These are phyloP conservation scores for Sextonia rubra DNA, from an alignment of 164 flowering plant genomes.

Conservation along the genomic window DNA sequence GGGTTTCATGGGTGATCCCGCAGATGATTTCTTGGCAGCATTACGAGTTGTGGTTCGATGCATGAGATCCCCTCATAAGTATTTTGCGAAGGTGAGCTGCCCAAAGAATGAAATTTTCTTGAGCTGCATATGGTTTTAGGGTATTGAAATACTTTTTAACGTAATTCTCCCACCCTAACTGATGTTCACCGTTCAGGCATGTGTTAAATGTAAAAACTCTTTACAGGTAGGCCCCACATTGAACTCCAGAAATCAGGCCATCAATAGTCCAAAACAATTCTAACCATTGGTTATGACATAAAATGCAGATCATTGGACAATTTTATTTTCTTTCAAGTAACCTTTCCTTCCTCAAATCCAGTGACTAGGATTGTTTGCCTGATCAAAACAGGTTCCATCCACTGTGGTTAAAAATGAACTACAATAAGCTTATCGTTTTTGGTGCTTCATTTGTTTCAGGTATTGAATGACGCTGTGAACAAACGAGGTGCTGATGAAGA, in stretches of 20 bases:
- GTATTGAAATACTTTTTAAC: too few relatives aligned
- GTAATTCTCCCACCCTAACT: too few relatives aligned
- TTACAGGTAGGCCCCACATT: too few relatives aligned
- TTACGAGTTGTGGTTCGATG: slow-evolving; percentile 55
- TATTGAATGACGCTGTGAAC: slow-evolving; percentile 44
- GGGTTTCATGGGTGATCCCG: slow-evolving; percentile 27
- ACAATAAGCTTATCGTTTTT: not conserved
- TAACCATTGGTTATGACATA: not conserved
- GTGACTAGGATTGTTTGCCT: too few relatives aligned
- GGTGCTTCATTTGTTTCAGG: slow-evolving; percentile 17
- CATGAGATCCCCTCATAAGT: slow-evolving; percentile 53
- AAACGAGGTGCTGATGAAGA: slow-evolving; percentile 67
- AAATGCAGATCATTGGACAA: not conserved
- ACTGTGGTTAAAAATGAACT: too few relatives aligned
- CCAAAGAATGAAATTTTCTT: not conserved
- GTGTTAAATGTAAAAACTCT: too few relatives aligned
- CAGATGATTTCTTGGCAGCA: slow-evolving; percentile 40
- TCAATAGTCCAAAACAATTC: not conserved
- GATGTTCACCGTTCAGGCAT: too few relatives aligned
- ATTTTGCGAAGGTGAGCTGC: slow-evolving; percentile 51
- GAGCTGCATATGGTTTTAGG: too few relatives aligned
- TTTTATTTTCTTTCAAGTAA: not conserved
- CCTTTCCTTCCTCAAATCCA: too few relatives aligned
- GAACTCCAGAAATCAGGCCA: too few relatives aligned
- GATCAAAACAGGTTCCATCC: too few relatives aligned